phyloP scores from a whole-genome alignment of 2,329 filamentous ascomycete genomes.

The Hymenoscyphus fraxineus region DNA sequence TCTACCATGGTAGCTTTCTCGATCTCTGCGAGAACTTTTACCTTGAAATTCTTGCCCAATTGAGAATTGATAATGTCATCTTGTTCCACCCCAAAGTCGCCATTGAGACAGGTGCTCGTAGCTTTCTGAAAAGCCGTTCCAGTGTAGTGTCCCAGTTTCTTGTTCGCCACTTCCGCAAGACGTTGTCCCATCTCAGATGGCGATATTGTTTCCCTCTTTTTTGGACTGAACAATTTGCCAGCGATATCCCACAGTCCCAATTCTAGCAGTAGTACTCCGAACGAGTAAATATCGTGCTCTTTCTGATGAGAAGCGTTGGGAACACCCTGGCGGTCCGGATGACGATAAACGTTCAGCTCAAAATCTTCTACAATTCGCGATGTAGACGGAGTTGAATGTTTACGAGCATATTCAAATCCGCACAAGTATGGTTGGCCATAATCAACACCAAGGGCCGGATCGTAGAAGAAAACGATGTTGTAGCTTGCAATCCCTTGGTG shows the following conservation, averaged over 20 bases:
- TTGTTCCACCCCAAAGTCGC: not conserved
- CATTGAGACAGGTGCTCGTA: not conserved
- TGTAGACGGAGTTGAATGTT: not conserved
- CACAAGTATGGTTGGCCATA: not conserved
- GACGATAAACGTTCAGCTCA: not conserved
- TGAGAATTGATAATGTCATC: not conserved
- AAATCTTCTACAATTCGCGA: not conserved
- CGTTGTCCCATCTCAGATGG: not conserved
- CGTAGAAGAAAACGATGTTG: not conserved
- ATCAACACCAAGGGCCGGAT: not conserved
- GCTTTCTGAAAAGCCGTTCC: not conserved
- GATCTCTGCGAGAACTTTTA: no score
- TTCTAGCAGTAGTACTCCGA: not conserved
- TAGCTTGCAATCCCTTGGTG: not conserved
- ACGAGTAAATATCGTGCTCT: slow-evolving; percentile 1
- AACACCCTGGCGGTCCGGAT: not conserved
- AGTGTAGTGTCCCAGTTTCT: not conserved
- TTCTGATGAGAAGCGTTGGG: not conserved
- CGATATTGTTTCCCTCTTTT: not conserved
- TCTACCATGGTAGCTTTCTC: no score
- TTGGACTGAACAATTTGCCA: not conserved
- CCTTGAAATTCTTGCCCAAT: not conserved
- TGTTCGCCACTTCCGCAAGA: not conserved
- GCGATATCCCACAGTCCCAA: not conserved
- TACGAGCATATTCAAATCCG: slow-evolving; percentile 1